phyloP scores from a whole-genome alignment of 257 asterid genomes.

The Haberlea rhodopensis region DNA sequence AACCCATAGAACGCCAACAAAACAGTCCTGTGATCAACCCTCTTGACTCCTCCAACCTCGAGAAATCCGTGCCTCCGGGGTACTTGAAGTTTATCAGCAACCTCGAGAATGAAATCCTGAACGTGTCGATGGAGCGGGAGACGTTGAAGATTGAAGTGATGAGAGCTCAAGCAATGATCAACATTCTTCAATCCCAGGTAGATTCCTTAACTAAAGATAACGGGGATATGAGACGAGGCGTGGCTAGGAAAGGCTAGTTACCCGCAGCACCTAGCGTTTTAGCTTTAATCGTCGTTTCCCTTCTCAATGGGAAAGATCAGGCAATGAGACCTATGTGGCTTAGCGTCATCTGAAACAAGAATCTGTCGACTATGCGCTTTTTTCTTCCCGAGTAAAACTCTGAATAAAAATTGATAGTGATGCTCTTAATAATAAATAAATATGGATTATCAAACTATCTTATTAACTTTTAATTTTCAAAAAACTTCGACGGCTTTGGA shows the following conservation, averaged over 20 bases:
- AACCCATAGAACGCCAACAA: slow-evolving; percentile 57
- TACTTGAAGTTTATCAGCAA: slow-evolving; percentile 81
- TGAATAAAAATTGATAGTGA: slow-evolving; percentile 26
- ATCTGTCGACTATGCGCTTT: slow-evolving; percentile 38
- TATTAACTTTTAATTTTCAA: too few relatives aligned
- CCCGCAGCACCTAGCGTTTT: slow-evolving; percentile 25
- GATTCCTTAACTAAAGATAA: slow-evolving; percentile 65
- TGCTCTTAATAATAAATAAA: neutral
- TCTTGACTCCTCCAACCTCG: slow-evolving; percentile 80
- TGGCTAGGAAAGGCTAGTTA: slow-evolving; percentile 31
- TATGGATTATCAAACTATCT: too few relatives aligned
- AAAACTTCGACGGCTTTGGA: too few relatives aligned
- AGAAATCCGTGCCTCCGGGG: slow-evolving; percentile 93
- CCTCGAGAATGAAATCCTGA: slow-evolving; percentile 75
- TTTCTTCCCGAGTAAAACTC: neutral
- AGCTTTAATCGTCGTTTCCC: slow-evolving; percentile 15
- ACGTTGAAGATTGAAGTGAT: slow-evolving; percentile 86
- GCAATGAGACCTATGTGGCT: slow-evolving; percentile 30
- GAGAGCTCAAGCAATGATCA: slow-evolving; percentile 93
- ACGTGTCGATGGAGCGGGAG: slow-evolving; percentile 87
- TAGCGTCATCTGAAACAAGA: slow-evolving; percentile 29
- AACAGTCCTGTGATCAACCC: slow-evolving; percentile 35
- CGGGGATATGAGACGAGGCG: slow-evolving; percentile 45
- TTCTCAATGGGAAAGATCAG: slow-evolving; percentile 41
- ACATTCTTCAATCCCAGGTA: slow-evolving; percentile 73